Base-by-base conservation (phyloP, 495 filamentous ascomycete species). In the Cairneyella variabilis region DNA sequence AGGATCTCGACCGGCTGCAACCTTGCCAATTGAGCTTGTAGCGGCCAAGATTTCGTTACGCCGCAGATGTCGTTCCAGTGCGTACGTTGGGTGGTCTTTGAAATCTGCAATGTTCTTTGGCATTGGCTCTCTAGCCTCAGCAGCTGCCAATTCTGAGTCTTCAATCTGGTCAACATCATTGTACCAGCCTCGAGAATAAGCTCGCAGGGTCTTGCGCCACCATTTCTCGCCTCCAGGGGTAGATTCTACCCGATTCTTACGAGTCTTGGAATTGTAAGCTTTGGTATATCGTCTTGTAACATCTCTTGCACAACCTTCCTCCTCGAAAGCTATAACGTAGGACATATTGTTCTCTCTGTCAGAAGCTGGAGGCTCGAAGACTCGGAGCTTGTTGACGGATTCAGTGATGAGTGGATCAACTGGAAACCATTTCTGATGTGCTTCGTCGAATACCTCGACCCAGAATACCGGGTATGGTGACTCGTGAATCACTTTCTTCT, bases 71-170 rank as follows among this genome's bases (percentile, higher is more conserved):
- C 95, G 76, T 59, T 96, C 87, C 0, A 99, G 76, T 1, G 88
- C 91, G 61, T 91, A 97, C 40, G 89, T 69, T 0, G 95, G 95
- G 67, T 99, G 93, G 59, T 88, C 83, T 64, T 95, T 96, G 69
- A 97, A 95, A 61, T 97, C 92, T 39, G 83, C 80, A 16, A 97
- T 80, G 58, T 91, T 96, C 39, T 83, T 80, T 4, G 93, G 93
- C 83, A 99, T 91, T 3, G 87, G 86, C 62, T 99, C 93, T 10
- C 76, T 72, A 0, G 83, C 81, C 51, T 89, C 84, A 53, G 78
- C 80, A 6, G 78, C 76, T 0, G 80, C 75, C 3, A 98, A 69
- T 59, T 95, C 91, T 9, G 75, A 83, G 25, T 85, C 75, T 64
- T 98, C 93, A 21, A 93, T 78, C 66, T 89, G 84, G 59, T 96